Evolutionary conservation across 305 asterid genomes (phyloP), one percentile per base, ranked within the genome.

Genomic region (Withania somnifera): DNA sequence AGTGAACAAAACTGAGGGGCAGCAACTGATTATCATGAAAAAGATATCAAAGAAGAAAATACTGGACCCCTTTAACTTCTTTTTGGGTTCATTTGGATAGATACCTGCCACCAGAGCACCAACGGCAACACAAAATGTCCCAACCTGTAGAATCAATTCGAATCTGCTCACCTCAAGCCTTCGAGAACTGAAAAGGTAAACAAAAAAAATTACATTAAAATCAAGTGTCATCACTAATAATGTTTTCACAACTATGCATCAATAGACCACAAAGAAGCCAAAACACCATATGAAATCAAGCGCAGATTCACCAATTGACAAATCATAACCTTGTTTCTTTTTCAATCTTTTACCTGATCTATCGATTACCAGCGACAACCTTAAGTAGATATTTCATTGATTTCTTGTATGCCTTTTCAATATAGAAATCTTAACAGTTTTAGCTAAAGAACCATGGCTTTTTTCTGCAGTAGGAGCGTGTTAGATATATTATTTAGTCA

Each of bases 121-220:
- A 82, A 93, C 91, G 53, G 87, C 99, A 81, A 91, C 90, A 84
- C 95, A 97, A 87, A 97, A 91, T 82, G 99, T 86, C 75, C 98
- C 99, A 26, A 94, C 98, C 88, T 97, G 99, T 82, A 97, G 97
- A 80, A 97, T 95, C 85, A 97, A 93, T 86, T 97, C 99, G 85
- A 97, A 96, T 89, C 97, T 89, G 85, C 99, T 97, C 17, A 97
- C 99, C 88, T 97, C 99, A 81, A 97, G 98, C 90, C 99, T 91
- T 87, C 99, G 93, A 17, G 99, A 97, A 91, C 99, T 97, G 93
- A 82, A 67, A 81, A 66, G 56, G 68, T n/a, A n/a, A n/a, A 42
- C 75, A 82, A 38, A 73, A 28, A 71, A 82, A 75, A 69, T 4
- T 52, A 8, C 32, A 83, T 73, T 19, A 10, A 50, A 26, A 45